Percentiles rank a stretch among this genome's conserved stretches.
phyloP scores from a whole-genome alignment of 441 rosid species.

The Daphne laureola region DNA sequence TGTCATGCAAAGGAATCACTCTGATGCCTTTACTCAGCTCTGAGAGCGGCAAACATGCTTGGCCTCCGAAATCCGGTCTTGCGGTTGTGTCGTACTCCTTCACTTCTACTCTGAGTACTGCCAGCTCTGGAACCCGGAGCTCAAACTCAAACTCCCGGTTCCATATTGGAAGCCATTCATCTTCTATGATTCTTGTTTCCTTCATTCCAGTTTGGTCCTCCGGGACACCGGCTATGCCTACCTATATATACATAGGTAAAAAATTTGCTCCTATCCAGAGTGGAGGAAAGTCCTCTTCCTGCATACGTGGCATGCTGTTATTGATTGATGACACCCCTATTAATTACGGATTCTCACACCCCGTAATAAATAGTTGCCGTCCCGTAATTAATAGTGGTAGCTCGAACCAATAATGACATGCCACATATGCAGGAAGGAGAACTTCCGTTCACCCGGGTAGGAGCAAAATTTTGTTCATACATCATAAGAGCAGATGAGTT shows the following conservation, averaged over 20 bases:
- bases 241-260: conserved; percentile 31
- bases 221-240: conserved; percentile 57
- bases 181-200: conserved; percentile 29
- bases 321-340: too few relatives aligned
- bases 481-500: neutral
- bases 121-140: conserved; percentile 57
- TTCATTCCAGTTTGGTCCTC: conserved; percentile 23
- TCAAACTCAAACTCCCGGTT: conserved; percentile 48
- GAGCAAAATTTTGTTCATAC: too few relatives aligned
- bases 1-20: conserved; percentile 47
- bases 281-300: too few relatives aligned
- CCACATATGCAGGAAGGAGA: too few relatives aligned
- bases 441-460: too few relatives aligned
- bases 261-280: too few relatives aligned
- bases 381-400: too few relatives aligned
- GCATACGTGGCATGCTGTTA: too few relatives aligned
- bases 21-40: conserved; percentile 63
- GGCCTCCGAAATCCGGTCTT: conserved; percentile 65
- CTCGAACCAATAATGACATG: too few relatives aligned
- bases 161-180: conserved; percentile 78
- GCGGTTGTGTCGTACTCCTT: conserved; percentile 45
- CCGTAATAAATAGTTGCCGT: too few relatives aligned
- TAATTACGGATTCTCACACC: too few relatives aligned
- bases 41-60: conserved; percentile 59
- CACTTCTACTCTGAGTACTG: conserved; percentile 49